Evolutionary conservation across 331 rosid species (phyloP).

Genomic region (Dryas integrifolia): DNA sequence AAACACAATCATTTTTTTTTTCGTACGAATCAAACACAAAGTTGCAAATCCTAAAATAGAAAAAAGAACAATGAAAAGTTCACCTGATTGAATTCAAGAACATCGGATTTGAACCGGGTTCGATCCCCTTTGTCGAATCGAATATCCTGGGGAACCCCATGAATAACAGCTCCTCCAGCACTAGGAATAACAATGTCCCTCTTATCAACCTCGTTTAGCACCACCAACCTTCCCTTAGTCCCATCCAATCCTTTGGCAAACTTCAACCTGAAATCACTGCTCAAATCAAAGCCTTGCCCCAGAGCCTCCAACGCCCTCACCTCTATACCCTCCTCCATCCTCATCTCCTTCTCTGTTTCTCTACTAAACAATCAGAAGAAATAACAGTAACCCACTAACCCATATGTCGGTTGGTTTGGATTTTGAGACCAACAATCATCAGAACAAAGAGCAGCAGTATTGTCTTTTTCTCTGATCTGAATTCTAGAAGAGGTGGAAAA

Average conservation of each 20-base stretch:
- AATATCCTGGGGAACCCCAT: conserved; percentile 73
- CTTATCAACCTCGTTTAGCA: conserved; percentile 54
- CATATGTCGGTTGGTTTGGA: neutral
- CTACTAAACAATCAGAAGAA: neutral
- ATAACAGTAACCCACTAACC: conserved; percentile 12
- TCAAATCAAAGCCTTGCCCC: conserved; percentile 86
- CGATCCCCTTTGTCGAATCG: conserved; percentile 93
- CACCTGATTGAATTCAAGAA: conserved; percentile 88
- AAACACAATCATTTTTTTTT: neutral
- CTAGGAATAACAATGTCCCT: conserved; percentile 79
- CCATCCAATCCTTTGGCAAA: conserved; percentile 65
- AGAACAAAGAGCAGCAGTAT: too few species aligned
- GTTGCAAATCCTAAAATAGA: neutral
- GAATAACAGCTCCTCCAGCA: conserved; percentile 51
- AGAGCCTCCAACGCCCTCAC: conserved; percentile 66
- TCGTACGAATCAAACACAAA: neutral
- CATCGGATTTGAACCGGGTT: conserved; percentile 84
- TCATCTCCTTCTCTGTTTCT: conserved; percentile 7
- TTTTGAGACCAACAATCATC: too few species aligned
- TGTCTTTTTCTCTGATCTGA: too few species aligned
- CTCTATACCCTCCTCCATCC: conserved; percentile 45
- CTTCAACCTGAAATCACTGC: conserved; percentile 77
- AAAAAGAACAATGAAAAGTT: neutral
- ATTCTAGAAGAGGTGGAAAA: too few species aligned
- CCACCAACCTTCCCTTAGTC: conserved; percentile 55